Percentiles rank a stretch among this genome's conserved stretches.
Evolutionary conservation across 2,329 filamentous ascomycete genomes (phyloP).

Genomic region (Cryoendolithus antarcticus): DNA sequence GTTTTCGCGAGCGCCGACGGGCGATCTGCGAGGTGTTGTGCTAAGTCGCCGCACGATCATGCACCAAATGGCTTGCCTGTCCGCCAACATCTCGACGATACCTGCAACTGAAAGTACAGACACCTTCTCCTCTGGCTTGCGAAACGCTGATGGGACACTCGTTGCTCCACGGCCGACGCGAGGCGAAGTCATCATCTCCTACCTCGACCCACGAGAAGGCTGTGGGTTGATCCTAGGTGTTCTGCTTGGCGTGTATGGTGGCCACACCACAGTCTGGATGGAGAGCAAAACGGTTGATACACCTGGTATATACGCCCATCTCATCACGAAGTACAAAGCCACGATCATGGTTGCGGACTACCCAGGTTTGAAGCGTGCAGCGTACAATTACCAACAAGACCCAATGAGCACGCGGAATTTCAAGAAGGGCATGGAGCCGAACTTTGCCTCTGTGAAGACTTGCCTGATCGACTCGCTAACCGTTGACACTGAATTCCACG

Average conservation of each 20-base stretch:
- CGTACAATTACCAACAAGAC: slow-evolving; percentile 96
- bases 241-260: slow-evolving; percentile 87
- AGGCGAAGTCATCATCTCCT: slow-evolving; percentile 81
- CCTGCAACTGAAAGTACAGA: slow-evolving; percentile 54
- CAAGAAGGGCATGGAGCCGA: slow-evolving; percentile 94
- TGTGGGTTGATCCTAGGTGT: slow-evolving; percentile 93
- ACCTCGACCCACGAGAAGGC: slow-evolving; percentile 87
- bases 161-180: slow-evolving; percentile 48
- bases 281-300: slow-evolving; percentile 87
- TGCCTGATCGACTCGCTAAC: slow-evolving; percentile 94
- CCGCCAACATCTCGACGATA: slow-evolving; percentile 76
- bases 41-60: slow-evolving; percentile 97
- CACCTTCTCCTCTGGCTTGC: slow-evolving; percentile 60
- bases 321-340: slow-evolving; percentile 96
- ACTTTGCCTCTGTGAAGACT: slow-evolving; percentile 86
- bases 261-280: slow-evolving; percentile 93
- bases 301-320: slow-evolving; percentile 85
- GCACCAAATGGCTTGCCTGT: slow-evolving; percentile 97
- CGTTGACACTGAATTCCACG: slow-evolving; percentile 92
- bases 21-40: slow-evolving; percentile 86
- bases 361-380: slow-evolving; percentile 80
- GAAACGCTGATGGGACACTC: slow-evolving; percentile 64
- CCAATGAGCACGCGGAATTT: slow-evolving; percentile 95
- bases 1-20: slow-evolving; percentile 89
- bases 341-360: slow-evolving; percentile 93